phyloP scores from a whole-genome alignment of 352 stramenopile genomes.

The Phytophthora multivora region DNA sequence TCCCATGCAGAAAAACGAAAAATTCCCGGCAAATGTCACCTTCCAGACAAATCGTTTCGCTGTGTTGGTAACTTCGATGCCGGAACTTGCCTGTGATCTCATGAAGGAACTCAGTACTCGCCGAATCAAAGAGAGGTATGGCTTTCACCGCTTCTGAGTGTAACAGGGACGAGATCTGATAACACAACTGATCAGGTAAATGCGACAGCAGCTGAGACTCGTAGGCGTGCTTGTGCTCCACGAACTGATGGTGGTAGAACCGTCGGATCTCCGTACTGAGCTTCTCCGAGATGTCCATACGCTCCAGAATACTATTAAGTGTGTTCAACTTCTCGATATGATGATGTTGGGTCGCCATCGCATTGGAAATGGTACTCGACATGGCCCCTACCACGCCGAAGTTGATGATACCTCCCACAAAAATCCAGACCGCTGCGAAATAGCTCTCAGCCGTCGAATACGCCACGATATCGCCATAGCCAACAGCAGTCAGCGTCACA shows the following conservation, averaged over 20 bases:
- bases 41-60: constrained; percentile 74
- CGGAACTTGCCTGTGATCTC: constrained; percentile 83
- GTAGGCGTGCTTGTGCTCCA: constrained; percentile 68
- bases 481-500: constrained; percentile 74
- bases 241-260: constrained; percentile 81
- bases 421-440: constrained; percentile 80
- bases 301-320: constrained; percentile 72
- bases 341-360: constrained; percentile 67
- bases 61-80: constrained; percentile 70
- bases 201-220: constrained; percentile 71
- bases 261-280: constrained; percentile 72
- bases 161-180: constrained; percentile 74
- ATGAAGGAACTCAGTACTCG: constrained; percentile 66
- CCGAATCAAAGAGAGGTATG: constrained; percentile 63
- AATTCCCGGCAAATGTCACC: constrained; percentile 77
- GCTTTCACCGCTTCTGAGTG: constrained; percentile 64
- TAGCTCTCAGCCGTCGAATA: constrained; percentile 79
- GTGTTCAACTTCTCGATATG: constrained; percentile 78
- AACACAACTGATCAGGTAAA: constrained; percentile 75
- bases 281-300: constrained; percentile 58
- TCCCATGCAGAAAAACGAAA: constrained; percentile 59
- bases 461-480: constrained; percentile 77
- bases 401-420: constrained; percentile 77
- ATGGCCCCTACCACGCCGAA: constrained; percentile 83
- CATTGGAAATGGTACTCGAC: constrained; percentile 78